phyloP scores from a whole-genome alignment of 2,329 filamentous ascomycete species.

The Stenocarpella maydis region DNA sequence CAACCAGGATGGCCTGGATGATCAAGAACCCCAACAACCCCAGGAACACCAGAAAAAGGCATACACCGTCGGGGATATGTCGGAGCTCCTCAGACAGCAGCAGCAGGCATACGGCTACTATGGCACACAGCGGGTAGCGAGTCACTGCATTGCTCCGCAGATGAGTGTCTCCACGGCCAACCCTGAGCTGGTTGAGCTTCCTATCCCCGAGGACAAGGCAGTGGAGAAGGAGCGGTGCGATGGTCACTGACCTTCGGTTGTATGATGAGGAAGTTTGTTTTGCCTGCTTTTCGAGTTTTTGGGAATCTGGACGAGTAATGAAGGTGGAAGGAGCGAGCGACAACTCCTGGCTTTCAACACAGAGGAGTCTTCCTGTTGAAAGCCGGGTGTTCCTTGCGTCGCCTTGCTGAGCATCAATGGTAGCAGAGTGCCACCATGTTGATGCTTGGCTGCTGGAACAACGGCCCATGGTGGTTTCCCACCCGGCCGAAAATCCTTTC shows the following conservation, averaged over 20 bases:
- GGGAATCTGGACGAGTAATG: constrained; percentile 12
- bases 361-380: not conserved
- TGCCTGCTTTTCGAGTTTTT: constrained; percentile 10
- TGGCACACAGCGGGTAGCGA: constrained; percentile 7
- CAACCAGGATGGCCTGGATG: no score
- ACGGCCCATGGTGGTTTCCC: not conserved
- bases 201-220: not conserved
- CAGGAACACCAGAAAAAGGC: not conserved
- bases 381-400: not conserved
- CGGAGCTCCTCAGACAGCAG: constrained; percentile 7
- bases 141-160: not conserved
- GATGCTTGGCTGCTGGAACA: not conserved
- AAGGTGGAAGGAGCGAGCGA: not conserved
- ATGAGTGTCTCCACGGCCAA: not conserved
- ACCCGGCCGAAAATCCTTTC: not conserved
- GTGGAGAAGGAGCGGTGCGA: not conserved
- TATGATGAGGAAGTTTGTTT: not conserved
- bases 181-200: constrained; percentile 4
- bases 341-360: not conserved
- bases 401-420: not conserved
- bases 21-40: not conserved
- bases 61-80: not conserved
- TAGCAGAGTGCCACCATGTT: not conserved
- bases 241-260: not conserved
- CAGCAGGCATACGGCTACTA: constrained; percentile 20